These are phyloP conservation scores for Pseudohalonectria lignicola DNA, from an alignment of 2,329 filamentous ascomycete species.

Conservation along the genomic window DNA sequence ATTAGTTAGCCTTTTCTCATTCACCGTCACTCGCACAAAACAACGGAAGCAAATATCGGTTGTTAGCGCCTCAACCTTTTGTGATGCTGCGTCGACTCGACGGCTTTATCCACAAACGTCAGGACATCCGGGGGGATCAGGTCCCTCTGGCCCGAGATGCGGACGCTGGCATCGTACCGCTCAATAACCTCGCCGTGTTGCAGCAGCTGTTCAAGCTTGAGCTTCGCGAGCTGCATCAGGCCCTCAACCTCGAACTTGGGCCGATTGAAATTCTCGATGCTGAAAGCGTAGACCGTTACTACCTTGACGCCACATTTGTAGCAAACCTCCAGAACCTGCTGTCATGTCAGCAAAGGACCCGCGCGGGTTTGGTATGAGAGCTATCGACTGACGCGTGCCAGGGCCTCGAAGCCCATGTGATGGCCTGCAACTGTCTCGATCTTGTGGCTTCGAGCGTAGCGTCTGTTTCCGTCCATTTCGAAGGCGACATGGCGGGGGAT, in stretches of 20 bases:
- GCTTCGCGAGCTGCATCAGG: constrained; percentile 94
- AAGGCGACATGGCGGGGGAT: constrained; percentile 97
- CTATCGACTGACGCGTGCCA: constrained; percentile 59
- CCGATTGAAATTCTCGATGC: constrained; percentile 97
- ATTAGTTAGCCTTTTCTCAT: neutral
- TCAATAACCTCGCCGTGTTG: constrained; percentile 91
- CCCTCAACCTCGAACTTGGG: constrained; percentile 95
- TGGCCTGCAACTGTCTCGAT: constrained; percentile 97
- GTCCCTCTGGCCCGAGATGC: constrained; percentile 74
- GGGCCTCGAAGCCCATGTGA: constrained; percentile 87
- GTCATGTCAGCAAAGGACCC: neutral
- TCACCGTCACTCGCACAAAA: too few relatives aligned
- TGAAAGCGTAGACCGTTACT: constrained; percentile 96
- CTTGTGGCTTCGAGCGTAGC: constrained; percentile 79
- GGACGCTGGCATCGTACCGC: constrained; percentile 79
- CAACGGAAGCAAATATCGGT: neutral
- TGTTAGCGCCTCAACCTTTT: constrained; percentile 18
- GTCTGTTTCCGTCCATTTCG: constrained; percentile 96
- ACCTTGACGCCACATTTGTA: constrained; percentile 96
- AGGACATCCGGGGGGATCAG: constrained; percentile 80
- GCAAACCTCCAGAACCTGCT: constrained; percentile 85
- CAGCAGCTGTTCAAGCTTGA: constrained; percentile 82
- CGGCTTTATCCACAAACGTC: constrained; percentile 76
- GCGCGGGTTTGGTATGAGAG: neutral
- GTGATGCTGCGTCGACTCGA: constrained; percentile 79